Conservation (phyloP, 2,329 filamentous ascomycete species). For the Ascochyta pisi region DNA sequence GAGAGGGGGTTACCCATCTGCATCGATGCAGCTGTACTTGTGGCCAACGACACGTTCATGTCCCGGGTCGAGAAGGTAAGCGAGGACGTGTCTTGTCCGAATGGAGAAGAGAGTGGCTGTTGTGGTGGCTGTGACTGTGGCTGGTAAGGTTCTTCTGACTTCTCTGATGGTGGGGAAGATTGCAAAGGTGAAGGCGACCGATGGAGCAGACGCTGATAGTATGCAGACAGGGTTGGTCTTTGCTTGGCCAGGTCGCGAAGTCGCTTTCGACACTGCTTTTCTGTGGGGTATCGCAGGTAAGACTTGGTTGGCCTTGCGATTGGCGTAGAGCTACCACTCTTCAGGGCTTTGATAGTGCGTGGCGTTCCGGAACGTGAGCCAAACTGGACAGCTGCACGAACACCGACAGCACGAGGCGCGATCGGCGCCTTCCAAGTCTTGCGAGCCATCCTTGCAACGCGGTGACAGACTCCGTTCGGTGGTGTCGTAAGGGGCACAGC, state of each 20-base stretch:
- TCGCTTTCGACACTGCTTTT: constrained; percentile 64
- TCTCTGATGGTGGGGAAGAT: constrained; percentile 44
- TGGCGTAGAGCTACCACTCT: constrained; percentile 58
- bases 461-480: constrained; percentile 68
- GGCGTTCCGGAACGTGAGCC: constrained; percentile 48
- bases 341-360: constrained; percentile 52
- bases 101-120: constrained; percentile 53
- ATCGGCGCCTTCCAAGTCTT: constrained; percentile 64
- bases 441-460: constrained; percentile 67
- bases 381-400: constrained; percentile 26
- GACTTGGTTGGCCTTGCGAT: constrained; percentile 48
- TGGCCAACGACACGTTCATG: constrained; percentile 59
- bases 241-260: constrained; percentile 66
- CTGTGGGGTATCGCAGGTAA: constrained; percentile 62
- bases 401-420: constrained; percentile 35
- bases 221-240: constrained; percentile 67
- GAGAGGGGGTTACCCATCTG: constrained; percentile 57
- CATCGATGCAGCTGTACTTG: constrained; percentile 60
- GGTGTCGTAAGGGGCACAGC: constrained; percentile 69
- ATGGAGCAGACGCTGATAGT: constrained; percentile 68
- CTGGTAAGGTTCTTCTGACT: constrained; percentile 21
- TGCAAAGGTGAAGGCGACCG: constrained; percentile 67
- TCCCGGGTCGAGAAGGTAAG: constrained; percentile 56
- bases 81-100: constrained; percentile 28
- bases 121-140: constrained; percentile 34